Evolutionary conservation across 2,329 filamentous ascomycete species (phyloP), one percentile per base, ranked within the genome.

Genomic region (Fusarium keratoplasticum): DNA sequence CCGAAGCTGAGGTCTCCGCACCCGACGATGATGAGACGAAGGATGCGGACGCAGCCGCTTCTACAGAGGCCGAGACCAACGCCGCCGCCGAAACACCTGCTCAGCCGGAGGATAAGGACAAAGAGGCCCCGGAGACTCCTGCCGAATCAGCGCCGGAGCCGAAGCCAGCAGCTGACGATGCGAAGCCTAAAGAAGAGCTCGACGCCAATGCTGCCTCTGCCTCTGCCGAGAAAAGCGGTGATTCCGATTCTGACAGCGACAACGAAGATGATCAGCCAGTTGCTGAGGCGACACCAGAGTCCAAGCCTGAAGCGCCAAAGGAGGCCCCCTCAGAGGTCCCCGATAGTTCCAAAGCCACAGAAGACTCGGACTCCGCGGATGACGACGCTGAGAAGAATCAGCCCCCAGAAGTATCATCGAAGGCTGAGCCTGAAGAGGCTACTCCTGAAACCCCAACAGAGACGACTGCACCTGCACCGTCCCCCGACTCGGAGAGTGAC

Each of bases 381-480:
- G 36, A 18, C 18, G 63, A 57, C 16, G 52, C 22, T 9, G 63
- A 55, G 33, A 55, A 70, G 35, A 70, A 64, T 18, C 66, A 69
- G 29, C 10, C 67, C 6, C 58, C 55, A 27, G 44, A 71, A 25
- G 36, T 27, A 25, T 54, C 40, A 20, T 20, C 67, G 31, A 63
- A 67, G 52, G 58, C 44, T 9, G 66, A 70, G 6, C 44, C 62
- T 20, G 44, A 47, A 42, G 50, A 69, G 18, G 16, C 16, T 18
- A n/a, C 55, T 11, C 14, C 29, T 22, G 69, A 75, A 16, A 38
- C 60, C 22, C 20, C 40, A 20, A 29, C 29, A 33, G 71, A 75
- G 40, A 27, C 29, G 9, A 29, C 66, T 40, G 44, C 33, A 40
- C 59, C 64, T 25, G 55, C 67, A 9, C 35, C 38, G 27, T 25